Conservation (phyloP, 345 rosid species). For the Hypericum perforatum region DNA sequence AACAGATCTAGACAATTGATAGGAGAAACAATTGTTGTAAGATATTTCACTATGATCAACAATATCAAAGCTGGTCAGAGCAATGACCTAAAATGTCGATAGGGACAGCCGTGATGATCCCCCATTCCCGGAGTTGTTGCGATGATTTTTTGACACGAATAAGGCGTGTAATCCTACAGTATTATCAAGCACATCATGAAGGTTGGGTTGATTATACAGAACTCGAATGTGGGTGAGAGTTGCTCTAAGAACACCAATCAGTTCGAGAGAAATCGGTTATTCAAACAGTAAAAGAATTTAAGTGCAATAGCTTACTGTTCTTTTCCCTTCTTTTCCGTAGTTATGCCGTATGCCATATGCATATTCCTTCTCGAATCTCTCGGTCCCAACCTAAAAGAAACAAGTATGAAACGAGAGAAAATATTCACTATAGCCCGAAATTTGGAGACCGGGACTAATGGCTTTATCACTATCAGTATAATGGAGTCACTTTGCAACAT, state of each 20-base stretch:
- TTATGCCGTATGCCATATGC: constrained; percentile 82
- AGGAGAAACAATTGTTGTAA: no score
- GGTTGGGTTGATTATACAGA: no score
- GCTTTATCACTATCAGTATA: no score
- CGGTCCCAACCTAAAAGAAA: constrained; percentile 58
- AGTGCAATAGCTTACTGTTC: constrained; percentile 50
- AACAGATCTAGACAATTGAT: no score
- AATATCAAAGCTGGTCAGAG: background rate
- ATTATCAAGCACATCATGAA: background rate
- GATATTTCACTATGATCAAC: no score
- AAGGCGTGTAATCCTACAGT: constrained; percentile 90
- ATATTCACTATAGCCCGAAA: background rate
- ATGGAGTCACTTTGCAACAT: no score
- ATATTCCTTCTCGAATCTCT: constrained; percentile 86
- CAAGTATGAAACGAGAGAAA: constrained; percentile 4
- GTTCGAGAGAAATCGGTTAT: no score
- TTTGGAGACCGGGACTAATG: no score
- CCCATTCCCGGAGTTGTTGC: constrained; percentile 72
- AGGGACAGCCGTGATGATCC: constrained; percentile 94
- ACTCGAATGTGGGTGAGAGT: no score
- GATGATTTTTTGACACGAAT: constrained; percentile 80
- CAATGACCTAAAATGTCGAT: constrained; percentile 79
- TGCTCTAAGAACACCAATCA: no score
- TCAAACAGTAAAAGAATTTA: background rate
- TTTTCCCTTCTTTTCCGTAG: constrained; percentile 91